Base-by-base conservation (phyloP, 805 yeast genomes). In the Hanseniaspora valbyensis region DNA sequence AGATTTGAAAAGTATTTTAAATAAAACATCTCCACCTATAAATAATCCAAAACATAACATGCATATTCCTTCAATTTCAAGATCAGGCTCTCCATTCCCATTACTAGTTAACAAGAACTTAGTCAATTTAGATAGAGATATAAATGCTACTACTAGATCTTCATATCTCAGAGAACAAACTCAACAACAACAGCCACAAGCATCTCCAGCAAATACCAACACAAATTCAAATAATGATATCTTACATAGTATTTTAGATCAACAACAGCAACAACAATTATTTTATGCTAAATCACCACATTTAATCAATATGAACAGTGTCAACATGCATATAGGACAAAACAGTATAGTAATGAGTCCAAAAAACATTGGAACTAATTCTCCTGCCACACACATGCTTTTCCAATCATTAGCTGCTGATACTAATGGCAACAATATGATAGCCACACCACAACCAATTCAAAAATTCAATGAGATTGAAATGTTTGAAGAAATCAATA, bases 401-500 rank as follows among this genome's bases (percentile, higher is more conserved):
- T 22, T 37, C 9, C 41, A 19, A 9, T 21, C 28, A 8, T 22
- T 37, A 22, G 28, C 16, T 3, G 18, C 14, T 37, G 41, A 37
- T n/a, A 3, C 28, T 10, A 14, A 9, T 12, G 16, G 14, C 5
- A 37, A 22, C 7, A 13, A 12, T 22, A 5, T 7, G 4, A 16
- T 34, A 16, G 14, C 4, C 8, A 16, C 39, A 18, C 24, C 24
- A 21, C 9, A 37, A 7, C 28, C n/a, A 8, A n/a, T 22, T 10
- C 41, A 37, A 12, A 37, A 37, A 13, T 37, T 21, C 28, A 37
- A 37, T 14, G 28, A 22, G 8, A 37, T 37, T 21, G 68, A 18
- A 66, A 67, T 18, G 41, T 6, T 37, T 21, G 18, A 13, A 4
- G 43, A 26, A 9, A 14, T 28, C 5, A 40, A 40, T 10, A 26